Conservation (phyloP, 768 basidiomycete species). For the Symmetrospora coprosmae region DNA sequence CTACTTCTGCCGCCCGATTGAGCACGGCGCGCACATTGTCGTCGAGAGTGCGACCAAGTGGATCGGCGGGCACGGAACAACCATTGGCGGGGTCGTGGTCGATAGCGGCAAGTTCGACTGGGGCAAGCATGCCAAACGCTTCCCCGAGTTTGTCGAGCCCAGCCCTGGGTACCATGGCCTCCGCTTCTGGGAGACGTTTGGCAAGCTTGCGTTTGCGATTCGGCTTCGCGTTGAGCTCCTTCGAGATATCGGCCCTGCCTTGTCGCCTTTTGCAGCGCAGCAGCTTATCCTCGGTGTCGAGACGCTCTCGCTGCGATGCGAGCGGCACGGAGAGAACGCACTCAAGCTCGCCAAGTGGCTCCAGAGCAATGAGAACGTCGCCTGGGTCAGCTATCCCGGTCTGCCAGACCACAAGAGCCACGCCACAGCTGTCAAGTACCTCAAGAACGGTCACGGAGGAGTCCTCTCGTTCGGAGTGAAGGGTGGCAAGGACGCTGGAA, state of each 20-base stretch:
- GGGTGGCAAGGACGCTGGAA: constrained; percentile 40
- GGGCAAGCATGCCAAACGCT: constrained; percentile 45
- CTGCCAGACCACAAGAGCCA: constrained; percentile 52
- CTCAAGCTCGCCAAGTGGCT: constrained; percentile 56
- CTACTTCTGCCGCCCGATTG: constrained; percentile 56
- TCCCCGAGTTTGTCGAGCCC: constrained; percentile 62
- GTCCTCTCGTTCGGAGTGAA: constrained; percentile 65
- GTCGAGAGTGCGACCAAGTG: constrained; percentile 56
- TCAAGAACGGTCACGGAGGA: constrained; percentile 45
- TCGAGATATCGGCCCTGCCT: constrained; percentile 35
- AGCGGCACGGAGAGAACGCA: constrained; percentile 51
- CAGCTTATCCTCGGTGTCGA: constrained; percentile 53
- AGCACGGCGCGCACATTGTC: constrained; percentile 63
- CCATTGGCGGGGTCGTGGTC: constrained; percentile 60
- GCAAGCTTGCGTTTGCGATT: constrained; percentile 50
- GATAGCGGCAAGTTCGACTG: constrained; percentile 63
- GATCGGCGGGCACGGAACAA: constrained; percentile 52
- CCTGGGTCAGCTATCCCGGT: constrained; percentile 60
- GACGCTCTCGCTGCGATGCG: constrained; percentile 21
- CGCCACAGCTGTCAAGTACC: constrained; percentile 42
- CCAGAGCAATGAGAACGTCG: constrained; percentile 50
- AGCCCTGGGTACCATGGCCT: constrained; percentile 62
- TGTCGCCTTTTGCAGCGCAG: constrained; percentile 63
- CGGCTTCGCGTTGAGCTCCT: constrained; percentile 48
- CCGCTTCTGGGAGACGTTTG: constrained; percentile 54